These are phyloP conservation scores for Colletotrichum nymphaeae DNA, from an alignment of 2,329 filamentous ascomycete genomes.

Conservation along the genomic window DNA sequence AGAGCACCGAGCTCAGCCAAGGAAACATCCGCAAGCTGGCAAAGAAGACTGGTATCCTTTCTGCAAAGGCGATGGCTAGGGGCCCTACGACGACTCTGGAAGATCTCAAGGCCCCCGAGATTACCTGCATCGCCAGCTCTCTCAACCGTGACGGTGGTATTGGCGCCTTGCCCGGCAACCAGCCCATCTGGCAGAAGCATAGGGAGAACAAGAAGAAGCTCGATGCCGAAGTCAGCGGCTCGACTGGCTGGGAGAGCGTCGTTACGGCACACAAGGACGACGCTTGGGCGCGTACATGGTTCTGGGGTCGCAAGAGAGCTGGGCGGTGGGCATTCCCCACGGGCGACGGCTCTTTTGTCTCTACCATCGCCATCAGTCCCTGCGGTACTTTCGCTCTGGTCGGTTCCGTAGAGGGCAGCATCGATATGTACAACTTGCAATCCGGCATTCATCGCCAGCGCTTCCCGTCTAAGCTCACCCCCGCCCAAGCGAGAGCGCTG, in stretches of 20 bases:
- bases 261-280: conserved; percentile 93
- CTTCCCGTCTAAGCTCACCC: conserved; percentile 84
- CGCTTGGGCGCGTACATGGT: conserved; percentile 91
- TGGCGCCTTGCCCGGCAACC: conserved; percentile 82
- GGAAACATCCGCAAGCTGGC: conserved; percentile 89
- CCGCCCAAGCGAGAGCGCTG: conserved; percentile 81
- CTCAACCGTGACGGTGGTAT: conserved; percentile 96
- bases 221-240: conserved; percentile 78
- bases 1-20: conserved; percentile 93
- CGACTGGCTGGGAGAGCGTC: conserved; percentile 97
- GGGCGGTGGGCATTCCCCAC: conserved; percentile 94
- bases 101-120: conserved; percentile 87
- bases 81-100: conserved; percentile 75
- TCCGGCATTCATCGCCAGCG: conserved; percentile 89
- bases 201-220: conserved; percentile 70
- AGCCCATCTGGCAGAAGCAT: conserved; percentile 85
- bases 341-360: conserved; percentile 83
- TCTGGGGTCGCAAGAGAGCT: conserved; percentile 94
- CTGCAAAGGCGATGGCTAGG: conserved; percentile 64
- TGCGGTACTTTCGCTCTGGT: conserved; percentile 95
- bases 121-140: conserved; percentile 91
- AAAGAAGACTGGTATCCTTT: conserved; percentile 84
- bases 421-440: conserved; percentile 98
- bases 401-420: conserved; percentile 82
- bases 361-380: conserved; percentile 87